Percentiles rank a stretch among this genome's conserved stretches.
Conservation (phyloP, 495 filamentous ascomycete genomes). For the Penicillium nucicola region DNA sequence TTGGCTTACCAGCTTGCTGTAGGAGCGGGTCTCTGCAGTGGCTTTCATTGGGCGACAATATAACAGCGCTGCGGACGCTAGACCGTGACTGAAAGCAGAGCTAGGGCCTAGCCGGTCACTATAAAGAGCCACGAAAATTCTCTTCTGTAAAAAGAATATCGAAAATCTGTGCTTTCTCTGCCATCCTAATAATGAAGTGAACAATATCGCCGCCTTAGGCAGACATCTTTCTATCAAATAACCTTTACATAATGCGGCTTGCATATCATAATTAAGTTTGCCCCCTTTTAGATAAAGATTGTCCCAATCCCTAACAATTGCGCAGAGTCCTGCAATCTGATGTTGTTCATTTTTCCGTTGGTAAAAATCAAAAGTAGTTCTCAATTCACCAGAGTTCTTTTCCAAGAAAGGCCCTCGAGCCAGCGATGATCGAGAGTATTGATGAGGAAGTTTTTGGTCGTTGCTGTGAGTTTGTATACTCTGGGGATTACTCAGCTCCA, state of each 20-base stretch:
- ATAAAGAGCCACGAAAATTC: slow-evolving; percentile 1
- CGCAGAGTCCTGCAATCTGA: slow-evolving; percentile 5
- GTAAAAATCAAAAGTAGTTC: slow-evolving; percentile 8
- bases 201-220: not conserved
- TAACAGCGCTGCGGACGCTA: not conserved
- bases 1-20: not conserved
- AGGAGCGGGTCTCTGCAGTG: slow-evolving; percentile 2
- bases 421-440: slow-evolving; percentile 6
- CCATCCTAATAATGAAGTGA: slow-evolving; percentile 1
- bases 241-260: slow-evolving; percentile 3
- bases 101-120: not conserved
- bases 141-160: slow-evolving; percentile 1
- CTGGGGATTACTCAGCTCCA: slow-evolving; percentile 16
- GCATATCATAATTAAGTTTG: slow-evolving; percentile 3
- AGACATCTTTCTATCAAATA: not conserved
- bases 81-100: not conserved
- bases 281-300: not conserved
- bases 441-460: slow-evolving; percentile 14
- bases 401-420: not conserved
- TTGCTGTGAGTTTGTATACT: slow-evolving; percentile 18
- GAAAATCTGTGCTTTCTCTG: not conserved
- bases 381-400: slow-evolving; percentile 7
- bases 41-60: slow-evolving; percentile 6
- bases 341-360: not conserved
- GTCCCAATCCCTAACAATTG: not conserved